Evolutionary conservation across 108 stramenopile species (phyloP).

Genomic region (Stephanodiscus minutulus): DNA sequence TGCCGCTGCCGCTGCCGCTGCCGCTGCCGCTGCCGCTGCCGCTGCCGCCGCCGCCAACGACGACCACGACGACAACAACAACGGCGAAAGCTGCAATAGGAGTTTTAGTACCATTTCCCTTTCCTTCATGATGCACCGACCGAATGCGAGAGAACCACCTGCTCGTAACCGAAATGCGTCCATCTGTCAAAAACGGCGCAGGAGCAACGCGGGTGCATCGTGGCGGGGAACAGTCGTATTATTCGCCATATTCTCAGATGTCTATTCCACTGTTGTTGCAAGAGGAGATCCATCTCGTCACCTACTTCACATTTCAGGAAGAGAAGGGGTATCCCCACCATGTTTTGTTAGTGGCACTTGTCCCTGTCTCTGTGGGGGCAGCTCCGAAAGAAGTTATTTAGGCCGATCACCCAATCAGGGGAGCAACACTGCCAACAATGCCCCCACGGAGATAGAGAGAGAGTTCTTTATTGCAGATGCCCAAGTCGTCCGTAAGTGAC

Average conservation of each 20-base stretch:
- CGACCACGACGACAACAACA: too few species aligned
- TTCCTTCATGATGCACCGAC: neutral
- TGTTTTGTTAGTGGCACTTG: conserved; percentile 6
- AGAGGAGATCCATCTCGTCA: neutral
- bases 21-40: too few species aligned
- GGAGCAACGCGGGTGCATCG: neutral
- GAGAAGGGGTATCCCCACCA: neutral
- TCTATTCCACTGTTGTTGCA: neutral
- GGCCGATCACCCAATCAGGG: neutral
- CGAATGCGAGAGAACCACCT: neutral
- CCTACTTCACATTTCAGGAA: neutral
- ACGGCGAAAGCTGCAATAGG: too few species aligned
- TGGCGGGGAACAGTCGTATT: neutral
- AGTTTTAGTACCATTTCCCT: too few species aligned
- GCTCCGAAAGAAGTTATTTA: neutral
- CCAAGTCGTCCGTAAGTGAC: conserved; percentile 44
- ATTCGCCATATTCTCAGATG: neutral
- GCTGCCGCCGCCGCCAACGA: too few species aligned
- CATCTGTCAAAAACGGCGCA: neutral
- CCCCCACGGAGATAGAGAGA: neutral
- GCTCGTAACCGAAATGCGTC: neutral
- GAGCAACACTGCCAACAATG: conserved; percentile 3
- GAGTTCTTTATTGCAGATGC: conserved; percentile 46
- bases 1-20: too few species aligned
- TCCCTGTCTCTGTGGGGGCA: neutral